Conservation (phyloP, 352 stramenopile genomes). For the Globisporangium canariense region DNA sequence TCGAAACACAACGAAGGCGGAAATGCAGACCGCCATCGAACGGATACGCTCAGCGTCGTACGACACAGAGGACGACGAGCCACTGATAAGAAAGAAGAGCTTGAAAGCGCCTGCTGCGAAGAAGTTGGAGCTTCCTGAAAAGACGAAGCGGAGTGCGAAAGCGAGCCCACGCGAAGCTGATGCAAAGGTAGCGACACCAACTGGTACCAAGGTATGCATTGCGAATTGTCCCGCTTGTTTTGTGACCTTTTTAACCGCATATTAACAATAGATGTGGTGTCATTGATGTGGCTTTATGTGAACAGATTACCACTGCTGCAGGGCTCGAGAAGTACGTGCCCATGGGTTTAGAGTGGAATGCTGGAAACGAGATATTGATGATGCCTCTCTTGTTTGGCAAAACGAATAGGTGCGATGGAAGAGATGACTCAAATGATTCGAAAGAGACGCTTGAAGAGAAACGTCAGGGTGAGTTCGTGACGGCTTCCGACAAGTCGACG, state of each 20-base stretch:
- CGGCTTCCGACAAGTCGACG: neutral
- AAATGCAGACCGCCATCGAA: slow-evolving; percentile 21
- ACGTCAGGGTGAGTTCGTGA: neutral
- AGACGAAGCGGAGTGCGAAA: neutral
- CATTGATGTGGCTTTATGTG: neutral
- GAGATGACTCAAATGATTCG: neutral
- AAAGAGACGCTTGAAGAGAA: neutral
- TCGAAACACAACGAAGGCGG: slow-evolving; percentile 59
- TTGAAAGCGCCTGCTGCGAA: neutral
- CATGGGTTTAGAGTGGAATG: neutral
- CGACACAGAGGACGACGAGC: slow-evolving; percentile 1
- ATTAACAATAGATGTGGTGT: neutral
- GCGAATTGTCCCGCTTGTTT: neutral
- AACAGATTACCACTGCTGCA: neutral
- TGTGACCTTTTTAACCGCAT: too few relatives aligned
- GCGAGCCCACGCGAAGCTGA: neutral
- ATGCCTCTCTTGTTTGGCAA: neutral
- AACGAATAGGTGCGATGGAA: neutral
- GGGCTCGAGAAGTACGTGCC: neutral
- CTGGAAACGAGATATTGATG: slow-evolving; percentile 1
- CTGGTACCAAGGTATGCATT: neutral
- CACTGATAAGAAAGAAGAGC: slow-evolving; percentile 1
- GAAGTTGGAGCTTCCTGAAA: neutral
- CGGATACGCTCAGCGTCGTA: neutral
- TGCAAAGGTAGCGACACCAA: neutral